Percentiles rank a stretch among this genome's conserved stretches.
phyloP scores from a whole-genome alignment of 1,284 basidiomycete species.

The Apiotrichum veenhuisii region DNA sequence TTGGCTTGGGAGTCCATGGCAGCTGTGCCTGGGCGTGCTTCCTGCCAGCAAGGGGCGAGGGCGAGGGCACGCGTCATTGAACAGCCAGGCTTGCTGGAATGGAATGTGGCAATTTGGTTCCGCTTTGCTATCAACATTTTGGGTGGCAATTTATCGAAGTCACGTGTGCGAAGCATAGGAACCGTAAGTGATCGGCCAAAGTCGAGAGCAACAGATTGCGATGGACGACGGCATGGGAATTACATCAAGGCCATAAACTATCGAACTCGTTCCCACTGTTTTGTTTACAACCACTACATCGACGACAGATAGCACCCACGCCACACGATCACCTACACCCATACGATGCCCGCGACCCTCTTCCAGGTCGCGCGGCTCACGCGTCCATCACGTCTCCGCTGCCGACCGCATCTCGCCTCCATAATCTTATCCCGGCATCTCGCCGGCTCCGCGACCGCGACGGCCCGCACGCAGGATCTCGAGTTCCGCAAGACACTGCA shows the following conservation, averaged over 20 bases:
- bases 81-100: neutral
- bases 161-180: too few relatives aligned
- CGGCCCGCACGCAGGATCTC: neutral
- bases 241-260: too few relatives aligned
- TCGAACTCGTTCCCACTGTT: too few relatives aligned
- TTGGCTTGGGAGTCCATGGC: too few relatives aligned
- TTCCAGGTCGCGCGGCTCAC: slow-evolving; percentile 14
- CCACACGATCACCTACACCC: neutral
- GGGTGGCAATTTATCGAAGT: slow-evolving; percentile 2
- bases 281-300: neutral
- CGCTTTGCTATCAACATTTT: neutral
- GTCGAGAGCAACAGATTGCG: too few relatives aligned
- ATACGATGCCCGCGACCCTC: neutral
- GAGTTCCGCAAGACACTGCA: neutral
- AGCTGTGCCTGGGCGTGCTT: too few relatives aligned
- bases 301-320: neutral
- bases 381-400: slow-evolving; percentile 3
- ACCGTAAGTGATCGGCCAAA: too few relatives aligned
- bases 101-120: neutral
- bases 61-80: neutral
- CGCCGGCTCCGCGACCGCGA: neutral
- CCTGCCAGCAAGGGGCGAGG: too few relatives aligned
- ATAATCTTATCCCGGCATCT: neutral
- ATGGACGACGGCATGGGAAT: too few relatives aligned
- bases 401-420: neutral